Evolutionary conservation across 192 early-diverging fungal species (phyloP), one percentile per base, ranked within the genome.

Genomic region (Dispira parvispora): DNA sequence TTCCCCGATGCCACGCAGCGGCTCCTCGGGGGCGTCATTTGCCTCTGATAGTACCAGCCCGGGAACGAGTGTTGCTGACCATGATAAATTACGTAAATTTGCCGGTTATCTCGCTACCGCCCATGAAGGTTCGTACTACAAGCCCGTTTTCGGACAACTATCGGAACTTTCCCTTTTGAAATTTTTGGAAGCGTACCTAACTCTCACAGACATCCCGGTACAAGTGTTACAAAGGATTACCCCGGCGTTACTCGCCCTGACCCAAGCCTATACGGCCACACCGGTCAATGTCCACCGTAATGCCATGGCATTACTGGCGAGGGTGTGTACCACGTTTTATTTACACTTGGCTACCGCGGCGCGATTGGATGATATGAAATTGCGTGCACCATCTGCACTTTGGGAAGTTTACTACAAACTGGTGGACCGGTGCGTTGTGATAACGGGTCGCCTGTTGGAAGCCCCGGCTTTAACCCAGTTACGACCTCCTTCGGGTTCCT

Each of bases 361-460:
- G 57, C n/a, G 61, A 63, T 11, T 27, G n/a, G 54, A 56, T 10
- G n/a, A 50, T 5, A 8, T 16, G 18, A 16, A 23, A 16, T 23
- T 20, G 3, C 47, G 47, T 16, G 4, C 16, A 2, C 32, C 32
- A 6, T 20, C 16, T 16, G 47, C 2, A 16, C 18, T 50, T 16
- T 16, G 72, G 73, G 42, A 63, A 0, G 46, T 62, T 20, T 78
- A 73, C 61, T 68, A 69, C n/a, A 52, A 64, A 27, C 45, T 85
- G 46, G 66, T 84, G 25, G 90, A 92, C 54, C 80, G 80, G 38
- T 88, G 88, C 64, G 81, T 90, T 20, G 69, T 84, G 46, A 83
- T 87, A 58, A 80, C 81, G 0, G 90, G 88, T 11, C 80, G 82
- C 20, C 76, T 85, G 23, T 86, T 88, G 65, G 88, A 60, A 23